These are phyloP conservation scores for Fusarium nurragi DNA, from an alignment of 2,329 filamentous ascomycete genomes.

Conservation along the genomic window DNA sequence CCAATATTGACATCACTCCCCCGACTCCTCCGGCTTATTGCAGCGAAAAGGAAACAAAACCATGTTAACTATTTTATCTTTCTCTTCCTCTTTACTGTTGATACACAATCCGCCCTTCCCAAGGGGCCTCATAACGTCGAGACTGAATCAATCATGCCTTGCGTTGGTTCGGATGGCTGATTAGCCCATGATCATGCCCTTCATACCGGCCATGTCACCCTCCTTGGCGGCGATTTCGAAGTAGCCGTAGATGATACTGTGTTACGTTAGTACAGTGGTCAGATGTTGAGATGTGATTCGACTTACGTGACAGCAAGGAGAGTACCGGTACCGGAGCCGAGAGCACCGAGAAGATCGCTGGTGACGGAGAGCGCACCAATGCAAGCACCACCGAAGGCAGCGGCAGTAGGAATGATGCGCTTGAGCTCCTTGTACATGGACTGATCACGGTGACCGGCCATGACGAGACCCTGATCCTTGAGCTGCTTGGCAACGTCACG, in stretches of 20 bases:
- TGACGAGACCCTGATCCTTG: slow-evolving; percentile 99
- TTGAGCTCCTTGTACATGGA: slow-evolving; percentile 99
- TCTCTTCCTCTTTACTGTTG: slow-evolving; percentile 43
- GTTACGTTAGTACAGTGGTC: slow-evolving; percentile 45
- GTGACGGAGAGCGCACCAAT: slow-evolving; percentile 97
- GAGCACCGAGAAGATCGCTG: slow-evolving; percentile 93
- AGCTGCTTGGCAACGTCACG: slow-evolving; percentile 99
- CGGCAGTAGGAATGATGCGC: slow-evolving; percentile 97
- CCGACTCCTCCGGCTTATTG: slow-evolving; percentile 39
- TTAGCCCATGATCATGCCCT: slow-evolving; percentile 78
- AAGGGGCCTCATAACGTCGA: slow-evolving; percentile 30
- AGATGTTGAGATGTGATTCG: neutral
- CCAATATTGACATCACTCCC: slow-evolving; percentile 37
- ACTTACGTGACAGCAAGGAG: slow-evolving; percentile 97
- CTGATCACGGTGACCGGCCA: slow-evolving; percentile 99
- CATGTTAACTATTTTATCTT: slow-evolving; percentile 46
- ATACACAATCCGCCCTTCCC: slow-evolving; percentile 39
- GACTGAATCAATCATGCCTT: slow-evolving; percentile 34
- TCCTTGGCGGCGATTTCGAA: slow-evolving; percentile 99
- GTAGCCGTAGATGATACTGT: slow-evolving; percentile 97
- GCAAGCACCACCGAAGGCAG: slow-evolving; percentile 97
- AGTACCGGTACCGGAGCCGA: slow-evolving; percentile 97
- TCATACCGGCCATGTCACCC: slow-evolving; percentile 88
- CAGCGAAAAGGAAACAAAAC: slow-evolving; percentile 42
- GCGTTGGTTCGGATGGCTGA: slow-evolving; percentile 25